These are phyloP conservation scores for Penicillium sp. DNA, from an alignment of 2,329 filamentous ascomycete species.

Conservation along the genomic window DNA sequence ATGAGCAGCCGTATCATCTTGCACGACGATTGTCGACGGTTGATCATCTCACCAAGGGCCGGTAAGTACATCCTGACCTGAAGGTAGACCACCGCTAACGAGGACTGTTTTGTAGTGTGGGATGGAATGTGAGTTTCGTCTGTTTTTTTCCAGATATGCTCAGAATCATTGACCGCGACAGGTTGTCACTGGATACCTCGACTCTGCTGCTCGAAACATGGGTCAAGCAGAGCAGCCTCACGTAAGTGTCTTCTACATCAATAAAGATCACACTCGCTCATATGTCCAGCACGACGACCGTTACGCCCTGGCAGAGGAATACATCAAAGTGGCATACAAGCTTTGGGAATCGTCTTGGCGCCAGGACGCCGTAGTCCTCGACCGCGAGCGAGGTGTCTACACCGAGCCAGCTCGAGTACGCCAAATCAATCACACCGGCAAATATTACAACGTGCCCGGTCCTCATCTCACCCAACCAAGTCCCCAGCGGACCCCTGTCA, in stretches of 20 bases:
- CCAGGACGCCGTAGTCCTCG: slow-evolving; percentile 58
- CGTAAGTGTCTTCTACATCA: slow-evolving; percentile 12
- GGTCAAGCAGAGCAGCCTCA: slow-evolving; percentile 51
- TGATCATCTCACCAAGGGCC: slow-evolving; percentile 61
- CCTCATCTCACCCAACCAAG: slow-evolving; percentile 61
- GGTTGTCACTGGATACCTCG: slow-evolving; percentile 63
- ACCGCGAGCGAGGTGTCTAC: slow-evolving; percentile 56
- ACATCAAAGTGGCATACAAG: slow-evolving; percentile 60
- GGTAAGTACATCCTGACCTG: slow-evolving; percentile 31
- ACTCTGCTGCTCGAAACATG: slow-evolving; percentile 60
- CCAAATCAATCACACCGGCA: slow-evolving; percentile 60
- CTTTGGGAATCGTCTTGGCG: slow-evolving; percentile 63
- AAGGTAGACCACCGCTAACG: slow-evolving; percentile 3
- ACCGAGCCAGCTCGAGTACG: slow-evolving; percentile 54
- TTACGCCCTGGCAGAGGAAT: slow-evolving; percentile 60
- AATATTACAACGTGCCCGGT: slow-evolving; percentile 58
- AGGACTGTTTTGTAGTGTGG: slow-evolving; percentile 38
- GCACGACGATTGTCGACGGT: slow-evolving; percentile 60
- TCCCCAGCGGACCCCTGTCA: slow-evolving; percentile 62
- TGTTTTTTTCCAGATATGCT: not conserved
- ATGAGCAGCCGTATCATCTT: slow-evolving; percentile 63
- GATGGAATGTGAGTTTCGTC: slow-evolving; percentile 48
- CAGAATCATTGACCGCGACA: slow-evolving; percentile 24
- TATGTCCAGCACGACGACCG: slow-evolving; percentile 55
- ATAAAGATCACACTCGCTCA: not conserved